Base-by-base conservation (phyloP, 176 grass and related monocot genomes). In the Ampelocalamus luodianensis region DNA sequence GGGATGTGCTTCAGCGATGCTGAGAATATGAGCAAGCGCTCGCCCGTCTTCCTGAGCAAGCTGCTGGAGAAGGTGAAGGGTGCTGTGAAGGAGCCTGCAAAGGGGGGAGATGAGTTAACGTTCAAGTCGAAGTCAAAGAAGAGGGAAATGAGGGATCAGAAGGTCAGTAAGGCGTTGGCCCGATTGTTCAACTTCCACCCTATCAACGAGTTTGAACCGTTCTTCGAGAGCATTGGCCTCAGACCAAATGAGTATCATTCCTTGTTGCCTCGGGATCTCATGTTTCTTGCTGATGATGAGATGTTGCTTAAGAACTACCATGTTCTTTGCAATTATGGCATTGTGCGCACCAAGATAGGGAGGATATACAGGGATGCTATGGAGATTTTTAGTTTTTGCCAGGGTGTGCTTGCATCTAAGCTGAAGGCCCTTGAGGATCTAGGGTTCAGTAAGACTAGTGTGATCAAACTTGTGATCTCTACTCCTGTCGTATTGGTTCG, bases 141-240 rank as follows among this genome's bases (percentile, higher is more conserved):
- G 48, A 78, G 16, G 54, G 87, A 85, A 0, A 78, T 88, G 79
- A 80, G 68, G 24, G 93, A 82, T 58, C n/a, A 86, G 58, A 85
- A 85, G 64, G 75, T 72, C 5, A 55, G 42, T 18, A 92, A 45
- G 68, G 85, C 87, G 1, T 71, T 92, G 54, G 27, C 14, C 40
- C 81, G 82, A 6, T 60, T 90, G 37, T 90, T 94, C 40, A 46
- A 70, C 3, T 94, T 88, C 82, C 36, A 92, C 55, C 93, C 93
- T 17, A 76, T 94, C 74, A 91, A 94, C 4, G 92, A 94, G 73
- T 91, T 92, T 26, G 93, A 90, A 79, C 93, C 90, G 0, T 94
- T 94, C 87, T 83, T 94, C 1, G 87, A 94, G 85, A 92, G 93
- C 70, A 92, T 94, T 18, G 93, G 90, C 76, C 59, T 94, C 16